Percentiles rank a stretch among this genome's conserved stretches.
Evolutionary conservation across 1,139 yeast species (phyloP).

Genomic region (Suhomyces chickasaworum): DNA sequence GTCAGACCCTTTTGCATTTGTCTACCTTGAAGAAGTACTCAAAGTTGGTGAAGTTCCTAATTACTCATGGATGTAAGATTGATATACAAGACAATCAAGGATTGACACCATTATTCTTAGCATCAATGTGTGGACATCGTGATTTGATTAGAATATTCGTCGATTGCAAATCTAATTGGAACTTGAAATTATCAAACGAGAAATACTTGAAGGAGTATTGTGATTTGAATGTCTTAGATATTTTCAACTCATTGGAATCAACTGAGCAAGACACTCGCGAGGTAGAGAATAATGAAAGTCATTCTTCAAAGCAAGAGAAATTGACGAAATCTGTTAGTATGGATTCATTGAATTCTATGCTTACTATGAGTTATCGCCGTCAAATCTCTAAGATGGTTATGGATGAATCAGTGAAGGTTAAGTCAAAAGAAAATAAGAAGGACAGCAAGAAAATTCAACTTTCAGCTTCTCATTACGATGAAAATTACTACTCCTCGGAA

Average conservation of each 20-base stretch:
- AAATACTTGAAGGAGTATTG: conserved; percentile 56
- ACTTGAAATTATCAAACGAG: conserved; percentile 58
- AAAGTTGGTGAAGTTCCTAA: conserved; percentile 60
- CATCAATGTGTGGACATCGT: conserved; percentile 73
- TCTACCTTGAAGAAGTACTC: conserved; percentile 75
- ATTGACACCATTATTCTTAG: conserved; percentile 83
- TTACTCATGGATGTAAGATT: conserved; percentile 78
- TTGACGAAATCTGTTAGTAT: conserved; percentile 34
- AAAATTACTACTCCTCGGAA: conserved; percentile 33
- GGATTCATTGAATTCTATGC: conserved; percentile 46
- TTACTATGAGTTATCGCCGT: conserved; percentile 41
- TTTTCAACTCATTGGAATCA: conserved; percentile 37
- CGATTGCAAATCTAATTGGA: conserved; percentile 65
- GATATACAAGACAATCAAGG: conserved; percentile 80
- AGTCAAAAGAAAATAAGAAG: conserved; percentile 13
- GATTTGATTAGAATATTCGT: conserved; percentile 59
- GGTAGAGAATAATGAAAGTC: conserved; percentile 13
- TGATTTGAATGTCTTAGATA: conserved; percentile 66
- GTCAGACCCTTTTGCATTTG: conserved; percentile 85
- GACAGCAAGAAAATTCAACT: conserved; percentile 14
- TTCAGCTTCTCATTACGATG: conserved; percentile 14
- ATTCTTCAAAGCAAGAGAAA: conserved; percentile 19
- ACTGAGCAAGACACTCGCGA: conserved; percentile 18
- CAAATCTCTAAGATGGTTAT: conserved; percentile 47
- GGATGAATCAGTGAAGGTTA: conserved; percentile 20